A percentile compares a stretch with the other conserved stretches of the same genome.
phyloP scores from a whole-genome alignment of 1,284 basidiomycete species.

The Ceratobasidium sp. region DNA sequence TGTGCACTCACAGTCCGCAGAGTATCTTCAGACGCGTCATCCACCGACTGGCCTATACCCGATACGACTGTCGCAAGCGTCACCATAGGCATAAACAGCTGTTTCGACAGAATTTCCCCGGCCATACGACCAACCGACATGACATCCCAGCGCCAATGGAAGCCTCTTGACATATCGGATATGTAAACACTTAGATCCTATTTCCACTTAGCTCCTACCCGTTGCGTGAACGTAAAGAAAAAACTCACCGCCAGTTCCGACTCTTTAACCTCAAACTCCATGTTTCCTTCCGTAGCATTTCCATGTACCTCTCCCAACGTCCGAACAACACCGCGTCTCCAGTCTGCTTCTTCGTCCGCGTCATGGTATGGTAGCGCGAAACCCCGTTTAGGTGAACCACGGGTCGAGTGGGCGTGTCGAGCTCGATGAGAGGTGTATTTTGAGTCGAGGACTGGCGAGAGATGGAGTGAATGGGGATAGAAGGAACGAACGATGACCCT shows the following conservation, averaged over 20 bases:
- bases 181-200: conserved; percentile 39
- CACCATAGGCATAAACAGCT: conserved; percentile 37
- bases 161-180: conserved; percentile 20
- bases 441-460: conserved; percentile 14
- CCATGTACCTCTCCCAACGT: conserved; percentile 21
- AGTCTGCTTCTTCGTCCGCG: conserved; percentile 36
- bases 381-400: conserved; percentile 12
- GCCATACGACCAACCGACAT: conserved; percentile 31
- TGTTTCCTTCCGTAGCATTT: conserved; percentile 14
- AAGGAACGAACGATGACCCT: background rate
- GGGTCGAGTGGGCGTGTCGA: conserved; percentile 26
- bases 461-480: background rate
- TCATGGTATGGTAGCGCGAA: conserved; percentile 41
- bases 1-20: conserved; percentile 8
- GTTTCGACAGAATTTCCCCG: conserved; percentile 14
- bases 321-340: conserved; percentile 34
- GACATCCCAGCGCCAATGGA: conserved; percentile 44
- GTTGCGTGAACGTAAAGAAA: background rate
- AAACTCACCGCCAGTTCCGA: conserved; percentile 32
- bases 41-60: background rate
- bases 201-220: background rate
- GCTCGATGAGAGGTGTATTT: conserved; percentile 40
- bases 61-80: conserved; percentile 31
- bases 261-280: conserved; percentile 27
- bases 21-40: conserved; percentile 23